phyloP scores from a whole-genome alignment of 495 filamentous ascomycete species.

The Hapsidospora chrysogenum region DNA sequence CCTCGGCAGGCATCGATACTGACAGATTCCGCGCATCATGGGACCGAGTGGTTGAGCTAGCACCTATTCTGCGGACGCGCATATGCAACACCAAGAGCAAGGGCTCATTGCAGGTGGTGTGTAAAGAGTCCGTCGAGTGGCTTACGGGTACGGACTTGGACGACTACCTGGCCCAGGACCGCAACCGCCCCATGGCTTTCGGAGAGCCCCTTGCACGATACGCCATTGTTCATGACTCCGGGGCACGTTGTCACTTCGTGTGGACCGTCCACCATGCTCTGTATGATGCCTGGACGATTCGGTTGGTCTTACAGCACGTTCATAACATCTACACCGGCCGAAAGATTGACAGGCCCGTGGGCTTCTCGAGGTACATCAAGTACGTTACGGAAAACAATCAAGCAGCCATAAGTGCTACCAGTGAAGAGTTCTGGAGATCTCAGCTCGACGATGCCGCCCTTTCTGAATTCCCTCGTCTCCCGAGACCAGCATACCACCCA shows the following conservation, averaged over 20 bases:
- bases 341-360: no score
- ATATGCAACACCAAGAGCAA: background rate
- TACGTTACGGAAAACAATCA: background rate
- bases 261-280: background rate
- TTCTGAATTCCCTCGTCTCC: background rate
- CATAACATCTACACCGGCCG: no score
- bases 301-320: background rate
- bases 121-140: background rate
- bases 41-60: constrained; percentile 19
- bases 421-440: background rate
- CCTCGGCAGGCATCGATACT: constrained; percentile 7
- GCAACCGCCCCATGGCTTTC: background rate
- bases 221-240: background rate
- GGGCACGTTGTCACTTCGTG: background rate
- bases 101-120: background rate
- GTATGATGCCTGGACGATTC: background rate
- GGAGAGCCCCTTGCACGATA: background rate
- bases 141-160: background rate
- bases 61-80: constrained; percentile 1
- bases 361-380: background rate
- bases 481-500: background rate
- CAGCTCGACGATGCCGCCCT: background rate
- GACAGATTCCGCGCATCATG: constrained; percentile 8
- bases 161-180: background rate
- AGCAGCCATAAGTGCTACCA: background rate